phyloP scores from a whole-genome alignment of 306 rosid species.

The Medicago lupulina region DNA sequence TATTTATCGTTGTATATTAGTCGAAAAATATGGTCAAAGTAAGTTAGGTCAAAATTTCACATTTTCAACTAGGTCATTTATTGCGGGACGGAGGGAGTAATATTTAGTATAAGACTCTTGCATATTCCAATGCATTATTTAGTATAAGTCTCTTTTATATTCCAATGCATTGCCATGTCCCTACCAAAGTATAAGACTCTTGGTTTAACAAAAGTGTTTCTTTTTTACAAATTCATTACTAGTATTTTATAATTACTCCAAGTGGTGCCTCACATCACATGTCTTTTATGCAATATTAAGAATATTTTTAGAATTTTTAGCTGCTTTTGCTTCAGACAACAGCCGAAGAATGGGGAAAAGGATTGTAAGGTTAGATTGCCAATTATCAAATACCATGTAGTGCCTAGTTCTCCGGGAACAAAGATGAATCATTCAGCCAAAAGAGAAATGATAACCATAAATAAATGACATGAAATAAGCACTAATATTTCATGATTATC shows the following conservation, averaged over 20 bases:
- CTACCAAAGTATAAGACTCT: too few relatives aligned
- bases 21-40: too few relatives aligned
- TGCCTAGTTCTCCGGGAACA: not conserved
- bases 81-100: too few relatives aligned
- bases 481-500: constrained; percentile 37
- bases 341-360: not conserved
- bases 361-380: not conserved
- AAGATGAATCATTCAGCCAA: constrained; percentile 2
- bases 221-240: not conserved
- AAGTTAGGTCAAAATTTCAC: too few relatives aligned
- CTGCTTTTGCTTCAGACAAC: not conserved
- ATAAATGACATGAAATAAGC: constrained; percentile 6
- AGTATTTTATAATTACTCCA: not conserved
- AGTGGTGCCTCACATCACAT: not conserved
- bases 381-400: not conserved
- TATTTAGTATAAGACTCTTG: too few relatives aligned
- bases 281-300: not conserved
- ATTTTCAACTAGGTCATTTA: too few relatives aligned
- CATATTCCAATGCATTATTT: too few relatives aligned
- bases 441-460: not conserved
- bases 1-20: too few relatives aligned
- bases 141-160: too few relatives aligned
- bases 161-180: too few relatives aligned
- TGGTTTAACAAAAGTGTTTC: not conserved
- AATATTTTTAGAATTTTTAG: not conserved